Evolutionary conservation across 129 eudicot species (phyloP).

Genomic region (Heracleum sosnowskyi): DNA sequence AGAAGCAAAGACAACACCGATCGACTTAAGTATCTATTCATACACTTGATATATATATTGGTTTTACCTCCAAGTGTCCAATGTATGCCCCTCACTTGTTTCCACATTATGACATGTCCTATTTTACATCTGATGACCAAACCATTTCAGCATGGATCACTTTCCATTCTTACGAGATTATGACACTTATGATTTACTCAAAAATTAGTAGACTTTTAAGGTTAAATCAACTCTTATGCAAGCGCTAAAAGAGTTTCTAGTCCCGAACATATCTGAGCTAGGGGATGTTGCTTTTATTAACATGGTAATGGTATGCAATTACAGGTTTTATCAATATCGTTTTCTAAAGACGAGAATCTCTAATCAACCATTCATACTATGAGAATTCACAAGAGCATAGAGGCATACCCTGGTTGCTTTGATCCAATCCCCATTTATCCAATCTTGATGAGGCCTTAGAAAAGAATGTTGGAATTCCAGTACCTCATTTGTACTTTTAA

Average conservation of each 20-base stretch:
- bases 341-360: neutral
- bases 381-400: neutral
- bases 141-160: neutral
- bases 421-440: conserved; percentile 55
- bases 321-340: neutral
- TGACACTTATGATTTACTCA: neutral
- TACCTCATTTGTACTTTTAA: conserved; percentile 29
- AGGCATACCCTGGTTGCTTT: conserved; percentile 26
- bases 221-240: neutral
- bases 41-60: no score
- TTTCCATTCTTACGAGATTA: neutral
- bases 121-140: neutral
- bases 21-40: neutral
- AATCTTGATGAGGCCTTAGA: conserved; percentile 59
- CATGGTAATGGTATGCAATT: neutral
- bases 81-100: neutral
- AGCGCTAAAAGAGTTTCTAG: neutral
- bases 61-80: neutral
- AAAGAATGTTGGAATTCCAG: conserved; percentile 43
- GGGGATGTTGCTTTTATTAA: neutral
- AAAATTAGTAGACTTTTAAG: no score
- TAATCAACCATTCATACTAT: neutral
- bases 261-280: neutral
- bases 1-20: neutral
- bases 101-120: neutral